Evolutionary conservation across 1,284 basidiomycete species (phyloP), one percentile per base, ranked within the genome.

Genomic region (Uromyces viciae-fabae): DNA sequence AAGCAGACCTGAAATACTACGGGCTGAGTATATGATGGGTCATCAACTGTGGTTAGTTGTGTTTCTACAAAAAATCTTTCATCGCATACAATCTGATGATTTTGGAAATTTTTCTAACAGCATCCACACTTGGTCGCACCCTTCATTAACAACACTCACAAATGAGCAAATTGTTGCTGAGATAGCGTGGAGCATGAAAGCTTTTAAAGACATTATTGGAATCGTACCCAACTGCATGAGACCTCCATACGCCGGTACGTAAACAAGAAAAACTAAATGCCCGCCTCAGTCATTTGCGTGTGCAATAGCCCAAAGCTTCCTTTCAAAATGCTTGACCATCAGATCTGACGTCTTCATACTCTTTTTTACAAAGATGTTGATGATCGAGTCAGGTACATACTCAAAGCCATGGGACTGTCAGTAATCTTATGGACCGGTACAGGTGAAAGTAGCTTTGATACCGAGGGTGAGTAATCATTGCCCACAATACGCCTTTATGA

Each of bases 161-260:
- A 98, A 91, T 85, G 91, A 91, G 85, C 88, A 97, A 88, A 90
- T 98, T 82, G 93, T 98, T 28, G 94, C 94, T 33, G 95, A 98
- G 87, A 89, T 98, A 71, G 94, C 93, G 66, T 98, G 93, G 92
- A 93, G 94, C 81, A 84, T 83, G 81, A 83, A 85, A 80, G 73
- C 84, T 69, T 85, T 85, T 76, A 80, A 83, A 54, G 82, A 83
- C 33, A 83, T 84, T 56, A 83, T 84, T 31, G 85, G 85, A 64
- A 84, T 86, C 58, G 84, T 84, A 17, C 84, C 84, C 69, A 84
- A 83, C 82, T 84, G 84, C 58, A 84, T 84, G 83, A 83, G 81
- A 28, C 85, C 85, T 42, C 85, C 85, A 40, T 85, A 86, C 82
- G 85, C 84, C 28, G 76, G 76, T 78, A 49, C 28, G 76, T 78